phyloP scores from a whole-genome alignment of 2,329 filamentous ascomycete genomes.

The Hymenotorrendiella dingleyae region DNA sequence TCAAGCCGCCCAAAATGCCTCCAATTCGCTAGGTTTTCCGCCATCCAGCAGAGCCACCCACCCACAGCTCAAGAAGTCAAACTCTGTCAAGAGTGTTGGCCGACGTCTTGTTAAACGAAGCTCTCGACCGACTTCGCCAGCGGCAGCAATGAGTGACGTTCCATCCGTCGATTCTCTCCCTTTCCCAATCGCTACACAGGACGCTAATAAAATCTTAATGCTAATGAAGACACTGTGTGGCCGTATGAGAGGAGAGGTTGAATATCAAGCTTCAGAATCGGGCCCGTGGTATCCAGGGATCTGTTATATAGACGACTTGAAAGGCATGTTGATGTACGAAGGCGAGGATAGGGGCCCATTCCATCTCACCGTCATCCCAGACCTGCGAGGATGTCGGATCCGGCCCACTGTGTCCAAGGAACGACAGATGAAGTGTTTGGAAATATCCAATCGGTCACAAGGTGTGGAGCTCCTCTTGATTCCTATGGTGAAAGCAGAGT shows the following conservation, averaged over 20 bases:
- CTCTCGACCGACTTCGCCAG: constrained; percentile 50
- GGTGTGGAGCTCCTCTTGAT: constrained; percentile 59
- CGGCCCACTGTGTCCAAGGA: constrained; percentile 46
- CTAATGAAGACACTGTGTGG: constrained; percentile 75
- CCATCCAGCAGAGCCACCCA: constrained; percentile 32
- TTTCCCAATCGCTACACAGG: constrained; percentile 54
- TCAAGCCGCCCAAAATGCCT: constrained; percentile 30
- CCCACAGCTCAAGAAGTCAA: constrained; percentile 29
- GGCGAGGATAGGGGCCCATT: constrained; percentile 60
- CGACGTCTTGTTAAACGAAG: constrained; percentile 51
- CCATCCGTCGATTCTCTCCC: constrained; percentile 56
- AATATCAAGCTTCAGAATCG: constrained; percentile 58
- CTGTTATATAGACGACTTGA: constrained; percentile 72
- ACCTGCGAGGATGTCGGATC: constrained; percentile 69
- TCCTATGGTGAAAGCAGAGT: constrained; percentile 58
- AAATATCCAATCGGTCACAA: constrained; percentile 48
- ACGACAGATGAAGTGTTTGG: constrained; percentile 43
- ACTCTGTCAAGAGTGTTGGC: constrained; percentile 36
- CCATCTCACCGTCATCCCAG: constrained; percentile 62
- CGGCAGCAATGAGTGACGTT: constrained; percentile 37
- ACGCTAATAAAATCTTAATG: constrained; percentile 65
- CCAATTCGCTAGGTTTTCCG: constrained; percentile 38
- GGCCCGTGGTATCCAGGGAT: constrained; percentile 65
- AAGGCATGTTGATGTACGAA: constrained; percentile 69
- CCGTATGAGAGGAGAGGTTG: constrained; percentile 71